A percentile compares a stretch with the other conserved stretches of the same genome.
Evolutionary conservation across 225 moss, liverwort and hornwort species (phyloP).

Genomic region (Antitrichia curtipendula): DNA sequence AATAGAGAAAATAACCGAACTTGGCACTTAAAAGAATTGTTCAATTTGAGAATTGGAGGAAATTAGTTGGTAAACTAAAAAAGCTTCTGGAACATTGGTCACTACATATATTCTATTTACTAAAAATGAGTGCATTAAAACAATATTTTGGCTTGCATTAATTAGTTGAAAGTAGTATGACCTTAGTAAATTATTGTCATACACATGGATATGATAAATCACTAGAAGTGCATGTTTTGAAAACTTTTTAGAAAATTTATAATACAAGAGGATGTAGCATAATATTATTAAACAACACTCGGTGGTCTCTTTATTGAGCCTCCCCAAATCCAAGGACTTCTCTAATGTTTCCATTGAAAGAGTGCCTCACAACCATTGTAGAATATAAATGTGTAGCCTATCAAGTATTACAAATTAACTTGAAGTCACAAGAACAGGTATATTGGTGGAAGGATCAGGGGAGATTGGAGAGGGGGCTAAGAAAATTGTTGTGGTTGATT

Average conservation of each 20-base stretch:
- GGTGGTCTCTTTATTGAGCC: background rate
- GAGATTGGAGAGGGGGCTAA: too few species aligned
- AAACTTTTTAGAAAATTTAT: background rate
- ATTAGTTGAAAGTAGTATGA: background rate
- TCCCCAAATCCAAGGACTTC: background rate
- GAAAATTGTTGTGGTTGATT: background rate
- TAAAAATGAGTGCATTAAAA: background rate
- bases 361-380: background rate
- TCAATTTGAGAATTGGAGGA: too few species aligned
- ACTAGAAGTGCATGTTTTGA: accelerated
- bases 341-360: background rate
- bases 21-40: too few species aligned
- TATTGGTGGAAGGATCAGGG: background rate
- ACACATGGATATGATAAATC: background rate
- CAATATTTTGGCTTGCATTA: background rate
- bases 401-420: background rate
- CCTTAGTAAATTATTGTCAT: accelerated
- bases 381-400: background rate
- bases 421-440: background rate
- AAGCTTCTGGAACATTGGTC: too few species aligned
- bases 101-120: background rate
- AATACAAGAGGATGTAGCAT: background rate
- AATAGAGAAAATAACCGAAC: too few species aligned
- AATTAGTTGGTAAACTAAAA: too few species aligned
- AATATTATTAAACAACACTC: background rate